A percentile compares a stretch with the other conserved stretches of the same genome.
Evolutionary conservation across 2,329 filamentous ascomycete genomes (phyloP).

Genomic region (Ceratocystis albifundus): DNA sequence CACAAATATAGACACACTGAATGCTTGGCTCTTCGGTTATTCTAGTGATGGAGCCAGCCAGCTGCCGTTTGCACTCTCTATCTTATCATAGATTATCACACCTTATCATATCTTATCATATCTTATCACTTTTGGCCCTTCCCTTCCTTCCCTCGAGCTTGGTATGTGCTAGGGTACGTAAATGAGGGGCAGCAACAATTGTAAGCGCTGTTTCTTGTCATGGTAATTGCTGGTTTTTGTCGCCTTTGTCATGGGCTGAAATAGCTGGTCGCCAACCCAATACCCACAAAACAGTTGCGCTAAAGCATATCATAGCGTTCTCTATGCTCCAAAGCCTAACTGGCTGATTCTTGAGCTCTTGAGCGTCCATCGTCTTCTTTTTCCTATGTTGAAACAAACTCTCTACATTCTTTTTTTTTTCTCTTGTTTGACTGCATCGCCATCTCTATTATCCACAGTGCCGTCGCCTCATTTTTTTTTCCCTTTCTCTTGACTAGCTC

Average conservation of each 20-base stretch:
- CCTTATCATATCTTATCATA: conserved; percentile 2
- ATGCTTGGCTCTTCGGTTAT: background rate
- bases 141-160: background rate
- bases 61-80: background rate
- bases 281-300: background rate
- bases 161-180: background rate
- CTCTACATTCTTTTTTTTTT: conserved; percentile 11
- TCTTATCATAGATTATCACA: too few species aligned
- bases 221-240: too few species aligned
- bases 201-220: too few species aligned
- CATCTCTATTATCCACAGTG: conserved; percentile 1
- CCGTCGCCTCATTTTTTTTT: background rate
- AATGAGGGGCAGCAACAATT: too few species aligned
- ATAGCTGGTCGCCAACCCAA: background rate
- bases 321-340: background rate
- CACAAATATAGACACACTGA: background rate
- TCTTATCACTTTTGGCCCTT: background rate
- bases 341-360: background rate
- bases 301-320: too few species aligned
- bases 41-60: background rate
- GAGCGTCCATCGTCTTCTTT: conserved; percentile 1
- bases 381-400: background rate
- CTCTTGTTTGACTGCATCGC: background rate
- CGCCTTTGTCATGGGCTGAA: background rate
- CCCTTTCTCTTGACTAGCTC: too few species aligned